A percentile compares a stretch with the other conserved stretches of the same genome.
phyloP scores from a whole-genome alignment of 225 moss, liverwort and hornwort genomes.

The Polytrichum formosum region DNA sequence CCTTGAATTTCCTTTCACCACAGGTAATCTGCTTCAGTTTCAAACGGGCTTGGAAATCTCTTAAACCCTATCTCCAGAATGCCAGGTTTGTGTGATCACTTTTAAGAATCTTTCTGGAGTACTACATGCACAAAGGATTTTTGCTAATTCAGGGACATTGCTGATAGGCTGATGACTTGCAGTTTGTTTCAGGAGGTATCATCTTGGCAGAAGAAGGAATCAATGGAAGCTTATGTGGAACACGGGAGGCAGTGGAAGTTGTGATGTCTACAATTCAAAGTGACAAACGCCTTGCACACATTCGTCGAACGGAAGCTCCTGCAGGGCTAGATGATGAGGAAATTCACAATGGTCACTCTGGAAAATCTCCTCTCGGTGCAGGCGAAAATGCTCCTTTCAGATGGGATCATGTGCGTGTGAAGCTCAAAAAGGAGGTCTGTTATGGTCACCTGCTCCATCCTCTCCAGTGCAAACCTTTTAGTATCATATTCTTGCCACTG shows the following conservation, averaged over 20 bases:
- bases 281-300: constrained; percentile 55
- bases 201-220: constrained; percentile 90
- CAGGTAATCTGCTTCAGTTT: neutral
- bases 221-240: constrained; percentile 94
- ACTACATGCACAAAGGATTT: too few relatives aligned
- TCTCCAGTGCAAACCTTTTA: too few relatives aligned
- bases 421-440: constrained; percentile 78
- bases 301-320: constrained; percentile 78
- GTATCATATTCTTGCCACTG: too few relatives aligned
- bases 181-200: constrained; percentile 92
- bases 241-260: constrained; percentile 67
- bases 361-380: constrained; percentile 82
- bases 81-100: too few relatives aligned
- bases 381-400: constrained; percentile 91
- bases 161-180: constrained; percentile 41
- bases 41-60: neutral
- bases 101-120: too few relatives aligned
- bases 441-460: neutral
- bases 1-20: neutral
- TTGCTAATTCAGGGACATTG: constrained; percentile 12
- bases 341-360: constrained; percentile 69
- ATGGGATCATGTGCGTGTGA: constrained; percentile 96
- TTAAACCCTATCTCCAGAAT: neutral
- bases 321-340: constrained; percentile 73
- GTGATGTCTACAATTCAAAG: constrained; percentile 66